These are phyloP conservation scores for Penicillium sp. DNA, from an alignment of 2,329 filamentous ascomycete species.

Conservation along the genomic window DNA sequence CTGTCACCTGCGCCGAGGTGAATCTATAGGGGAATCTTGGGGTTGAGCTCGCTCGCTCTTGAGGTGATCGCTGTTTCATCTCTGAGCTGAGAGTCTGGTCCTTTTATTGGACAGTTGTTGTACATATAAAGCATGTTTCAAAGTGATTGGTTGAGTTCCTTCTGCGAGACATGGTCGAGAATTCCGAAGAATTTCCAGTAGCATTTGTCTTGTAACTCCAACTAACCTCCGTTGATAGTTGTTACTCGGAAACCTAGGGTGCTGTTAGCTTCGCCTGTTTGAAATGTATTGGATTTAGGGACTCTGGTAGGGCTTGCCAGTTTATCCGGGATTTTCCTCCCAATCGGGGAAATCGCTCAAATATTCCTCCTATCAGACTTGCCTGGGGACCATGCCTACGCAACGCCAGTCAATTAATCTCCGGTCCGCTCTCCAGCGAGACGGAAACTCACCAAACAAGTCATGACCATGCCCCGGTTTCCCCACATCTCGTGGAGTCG, in stretches of 20 bases:
- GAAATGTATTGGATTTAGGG: not conserved
- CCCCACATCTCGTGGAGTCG: constrained; percentile 10
- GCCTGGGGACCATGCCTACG: not conserved
- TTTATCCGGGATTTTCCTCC: constrained; percentile 21
- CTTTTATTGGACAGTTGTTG: constrained; percentile 14
- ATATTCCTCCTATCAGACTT: constrained; percentile 20
- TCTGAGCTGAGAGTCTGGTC: not conserved
- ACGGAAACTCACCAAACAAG: not conserved
- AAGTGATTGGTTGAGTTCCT: constrained; percentile 10
- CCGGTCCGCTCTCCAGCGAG: constrained; percentile 2
- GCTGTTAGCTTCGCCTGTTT: not conserved
- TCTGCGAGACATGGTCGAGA: not conserved
- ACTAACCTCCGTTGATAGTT: not conserved
- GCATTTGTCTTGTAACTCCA: not conserved
- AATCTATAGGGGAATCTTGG: not conserved
- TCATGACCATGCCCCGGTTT: not conserved
- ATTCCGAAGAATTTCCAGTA: not conserved
- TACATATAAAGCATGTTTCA: constrained; percentile 21
- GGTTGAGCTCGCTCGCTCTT: not conserved
- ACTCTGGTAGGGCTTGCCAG: not conserved
- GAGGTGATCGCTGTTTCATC: not conserved
- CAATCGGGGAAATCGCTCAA: constrained; percentile 16
- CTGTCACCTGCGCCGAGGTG: not conserved
- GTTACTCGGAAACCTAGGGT: not conserved
- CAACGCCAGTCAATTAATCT: constrained; percentile 7